Evolutionary conservation across 257 asterid species (phyloP).

Genomic region (Scutellaria baicalensis): DNA sequence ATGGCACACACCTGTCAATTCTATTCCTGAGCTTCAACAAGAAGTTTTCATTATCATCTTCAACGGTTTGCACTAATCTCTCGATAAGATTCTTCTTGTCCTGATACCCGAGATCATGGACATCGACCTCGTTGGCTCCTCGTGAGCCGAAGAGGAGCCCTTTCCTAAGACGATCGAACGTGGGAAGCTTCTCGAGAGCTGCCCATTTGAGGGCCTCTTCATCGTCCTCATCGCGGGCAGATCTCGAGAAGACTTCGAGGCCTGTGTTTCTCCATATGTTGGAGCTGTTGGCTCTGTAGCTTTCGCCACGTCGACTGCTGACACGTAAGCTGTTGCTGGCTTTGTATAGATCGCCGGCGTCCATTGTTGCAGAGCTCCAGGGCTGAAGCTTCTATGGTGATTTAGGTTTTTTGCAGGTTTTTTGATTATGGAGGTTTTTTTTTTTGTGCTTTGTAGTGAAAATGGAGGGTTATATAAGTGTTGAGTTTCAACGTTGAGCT

Average conservation of each 20-base stretch:
- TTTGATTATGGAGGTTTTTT: too few relatives aligned
- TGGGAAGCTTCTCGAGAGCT: conserved; percentile 57
- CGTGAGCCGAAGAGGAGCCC: conserved; percentile 53
- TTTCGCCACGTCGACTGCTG: conserved; percentile 22
- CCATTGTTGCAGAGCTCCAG: conserved; percentile 10
- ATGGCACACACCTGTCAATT: conserved; percentile 37
- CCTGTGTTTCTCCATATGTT: conserved; percentile 49
- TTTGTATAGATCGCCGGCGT: conserved; percentile 22
- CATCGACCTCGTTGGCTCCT: conserved; percentile 48
- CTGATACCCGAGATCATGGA: conserved; percentile 33
- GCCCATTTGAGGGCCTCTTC: conserved; percentile 59
- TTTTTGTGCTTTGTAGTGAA: too few relatives aligned
- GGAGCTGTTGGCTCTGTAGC: conserved; percentile 35
- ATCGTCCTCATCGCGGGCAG: conserved; percentile 52
- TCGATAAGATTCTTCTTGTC: conserved; percentile 41
- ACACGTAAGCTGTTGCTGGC: conserved; percentile 37
- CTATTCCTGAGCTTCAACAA: conserved; percentile 51
- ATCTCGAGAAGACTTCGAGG: conserved; percentile 38
- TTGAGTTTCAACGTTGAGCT: background rate
- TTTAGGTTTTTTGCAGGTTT: background rate
- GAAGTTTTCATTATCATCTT: conserved; percentile 59
- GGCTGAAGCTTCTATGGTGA: too few relatives aligned
- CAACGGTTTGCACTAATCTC: conserved; percentile 39
- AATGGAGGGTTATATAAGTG: background rate
- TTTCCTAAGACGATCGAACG: conserved; percentile 57